These are phyloP conservation scores for Dactylonectria estremocensis DNA, from an alignment of 2,329 filamentous ascomycete genomes.

Conservation along the genomic window DNA sequence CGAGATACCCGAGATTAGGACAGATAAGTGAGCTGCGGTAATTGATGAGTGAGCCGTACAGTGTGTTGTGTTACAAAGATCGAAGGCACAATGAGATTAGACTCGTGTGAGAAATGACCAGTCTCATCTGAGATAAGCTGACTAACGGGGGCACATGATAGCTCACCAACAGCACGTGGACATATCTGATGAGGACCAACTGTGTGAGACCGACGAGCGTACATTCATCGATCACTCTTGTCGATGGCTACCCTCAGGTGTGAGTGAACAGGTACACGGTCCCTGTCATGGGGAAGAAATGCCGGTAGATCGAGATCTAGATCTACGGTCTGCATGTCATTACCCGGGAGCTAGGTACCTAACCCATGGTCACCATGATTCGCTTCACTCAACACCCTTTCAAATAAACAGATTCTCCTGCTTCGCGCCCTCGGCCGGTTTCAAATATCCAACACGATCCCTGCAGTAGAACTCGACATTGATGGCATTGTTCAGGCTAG, in stretches of 20 bases:
- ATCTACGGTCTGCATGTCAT: background rate
- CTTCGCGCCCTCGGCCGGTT: slow-evolving; percentile 60
- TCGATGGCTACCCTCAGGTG: background rate
- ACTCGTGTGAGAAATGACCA: too few species aligned
- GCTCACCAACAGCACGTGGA: background rate
- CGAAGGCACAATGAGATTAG: background rate
- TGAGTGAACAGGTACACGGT: background rate
- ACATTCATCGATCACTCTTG: background rate
- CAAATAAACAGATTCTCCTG: slow-evolving; percentile 55
- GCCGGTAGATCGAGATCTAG: background rate
- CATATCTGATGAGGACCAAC: background rate
- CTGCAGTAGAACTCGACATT: slow-evolving; percentile 68
- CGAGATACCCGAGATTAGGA: background rate
- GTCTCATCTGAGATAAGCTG: too few species aligned
- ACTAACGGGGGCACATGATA: too few species aligned
- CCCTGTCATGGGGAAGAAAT: background rate
- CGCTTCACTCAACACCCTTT: background rate
- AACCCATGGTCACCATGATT: background rate
- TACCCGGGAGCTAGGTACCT: background rate
- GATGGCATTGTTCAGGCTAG: slow-evolving; percentile 59
- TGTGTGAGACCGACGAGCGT: background rate
- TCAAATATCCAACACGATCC: slow-evolving; percentile 63
- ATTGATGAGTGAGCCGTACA: background rate
- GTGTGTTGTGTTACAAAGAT: background rate
- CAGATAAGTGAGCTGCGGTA: too few species aligned